Conservation (phyloP, 2,329 filamentous ascomycete genomes). For the Esteya vermicola region DNA sequence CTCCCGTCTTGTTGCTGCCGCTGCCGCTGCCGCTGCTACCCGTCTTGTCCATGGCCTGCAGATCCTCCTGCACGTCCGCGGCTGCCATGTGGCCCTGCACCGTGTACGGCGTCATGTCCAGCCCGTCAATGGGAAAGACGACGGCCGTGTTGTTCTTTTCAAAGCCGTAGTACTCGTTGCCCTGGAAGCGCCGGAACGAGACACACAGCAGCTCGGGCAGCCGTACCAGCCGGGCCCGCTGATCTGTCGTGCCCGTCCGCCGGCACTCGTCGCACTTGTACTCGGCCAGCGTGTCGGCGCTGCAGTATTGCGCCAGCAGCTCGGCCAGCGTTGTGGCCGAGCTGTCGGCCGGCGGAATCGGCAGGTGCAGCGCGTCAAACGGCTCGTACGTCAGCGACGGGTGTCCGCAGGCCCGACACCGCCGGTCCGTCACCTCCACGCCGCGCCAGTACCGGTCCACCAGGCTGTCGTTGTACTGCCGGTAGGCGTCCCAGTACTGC, state of each 20-base stretch:
- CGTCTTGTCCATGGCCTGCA: too few relatives aligned
- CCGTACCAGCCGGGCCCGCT: conserved; percentile 60
- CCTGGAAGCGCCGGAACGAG: conserved; percentile 50
- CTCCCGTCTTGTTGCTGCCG: background rate
- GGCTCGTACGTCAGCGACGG: conserved; percentile 27
- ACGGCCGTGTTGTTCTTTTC: conserved; percentile 59
- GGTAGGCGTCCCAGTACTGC: conserved; percentile 62
- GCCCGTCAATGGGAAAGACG: conserved; percentile 59
- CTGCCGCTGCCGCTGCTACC: background rate
- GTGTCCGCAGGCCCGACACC: conserved; percentile 47
- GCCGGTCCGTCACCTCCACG: conserved; percentile 56
- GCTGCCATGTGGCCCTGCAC: conserved; percentile 7
- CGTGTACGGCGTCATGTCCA: conserved; percentile 38
- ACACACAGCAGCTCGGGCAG: conserved; percentile 69
- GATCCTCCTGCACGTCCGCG: conserved; percentile 6
- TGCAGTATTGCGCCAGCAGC: conserved; percentile 56
- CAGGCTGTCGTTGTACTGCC: conserved; percentile 56
- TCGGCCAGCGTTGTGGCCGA: conserved; percentile 32
- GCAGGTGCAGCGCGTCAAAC: conserved; percentile 40
- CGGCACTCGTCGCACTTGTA: conserved; percentile 68
- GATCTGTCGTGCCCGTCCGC: conserved; percentile 49
- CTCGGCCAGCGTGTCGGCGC: conserved; percentile 51
- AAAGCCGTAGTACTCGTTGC: conserved; percentile 16
- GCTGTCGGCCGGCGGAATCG: conserved; percentile 17
- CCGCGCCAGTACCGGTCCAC: conserved; percentile 70